Base-by-base conservation (phyloP, 495 filamentous ascomycete species). In the Annulohypoxylon maeteangense region DNA sequence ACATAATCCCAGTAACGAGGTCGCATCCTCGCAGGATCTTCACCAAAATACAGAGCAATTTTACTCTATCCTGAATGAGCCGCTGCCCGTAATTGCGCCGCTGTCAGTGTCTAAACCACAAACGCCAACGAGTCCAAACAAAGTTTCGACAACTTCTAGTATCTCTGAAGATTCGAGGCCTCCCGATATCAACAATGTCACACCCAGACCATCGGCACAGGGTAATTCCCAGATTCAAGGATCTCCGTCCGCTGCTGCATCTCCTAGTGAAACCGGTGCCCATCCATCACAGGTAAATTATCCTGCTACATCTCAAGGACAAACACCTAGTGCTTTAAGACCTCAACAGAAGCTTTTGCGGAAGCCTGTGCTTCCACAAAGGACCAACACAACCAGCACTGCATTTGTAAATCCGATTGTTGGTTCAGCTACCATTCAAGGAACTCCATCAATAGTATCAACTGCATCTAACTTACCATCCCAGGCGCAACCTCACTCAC, bases 81-180 rank as follows among this genome's bases (percentile, higher is more conserved):
- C 65, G 3, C 38, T 67, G 6, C 63, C 69, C 27, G 64, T 60
- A 18, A 45, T 68, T 56, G 59, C 65, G 38, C 65, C 70, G 12
- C 40, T 72, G 22, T 56, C 62, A 2, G 2, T 66, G n/a, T 71
- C 68, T 36, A 68, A 45, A 32, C 64, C 64, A 23, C 60, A 54
- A 38, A 67, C 62, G 29, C 70, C 64, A 68, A 34, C 60, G 25
- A 72, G 59, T 20, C 70, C 65, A 40, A 55, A 64, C 42, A 48
- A 47, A 1, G 32, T 14, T 7, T 25, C 53, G 7, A 23, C 54
- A 34, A 58, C n/a, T 12, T 20, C 18, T 25, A 4, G 29, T 4
- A 16, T 31, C 7, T 16, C 66, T 36, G 59, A 38, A 20, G 38
- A 14, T 16, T 11, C 54, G 34, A 61, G 7, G n/a, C 61, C 61